A percentile compares a stretch with the other conserved stretches of the same genome.
phyloP scores from a whole-genome alignment of 2,329 filamentous ascomycete genomes.

The Hymenoscyphus infarciens region DNA sequence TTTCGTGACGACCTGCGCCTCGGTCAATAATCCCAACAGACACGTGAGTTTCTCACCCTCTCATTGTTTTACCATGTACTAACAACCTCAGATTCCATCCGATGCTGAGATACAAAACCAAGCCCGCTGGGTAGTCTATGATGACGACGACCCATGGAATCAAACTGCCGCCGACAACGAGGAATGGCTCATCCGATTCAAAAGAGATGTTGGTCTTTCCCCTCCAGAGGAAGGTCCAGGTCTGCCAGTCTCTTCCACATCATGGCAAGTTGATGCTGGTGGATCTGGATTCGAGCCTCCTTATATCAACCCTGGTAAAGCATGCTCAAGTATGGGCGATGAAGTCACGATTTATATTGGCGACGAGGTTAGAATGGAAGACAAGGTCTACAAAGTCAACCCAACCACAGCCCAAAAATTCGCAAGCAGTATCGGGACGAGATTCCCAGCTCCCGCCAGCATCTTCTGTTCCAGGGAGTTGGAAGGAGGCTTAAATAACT shows the following conservation, averaged over 20 bases:
- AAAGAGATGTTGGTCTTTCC: slow-evolving; percentile 53
- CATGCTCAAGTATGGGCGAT: slow-evolving; percentile 37
- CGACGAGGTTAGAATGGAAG: slow-evolving; percentile 22
- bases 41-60: slow-evolving; percentile 37
- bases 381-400: slow-evolving; percentile 43
- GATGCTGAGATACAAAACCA: slow-evolving; percentile 63
- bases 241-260: slow-evolving; percentile 38
- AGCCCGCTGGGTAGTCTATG: slow-evolving; percentile 59
- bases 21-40: slow-evolving; percentile 55
- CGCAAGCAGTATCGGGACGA: slow-evolving; percentile 42
- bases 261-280: slow-evolving; percentile 49
- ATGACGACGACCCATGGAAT: slow-evolving; percentile 64
- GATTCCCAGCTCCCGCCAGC: slow-evolving; percentile 45
- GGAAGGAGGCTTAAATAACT: slow-evolving; percentile 50
- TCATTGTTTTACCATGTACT: neutral
- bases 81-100: slow-evolving; percentile 39
- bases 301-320: slow-evolving; percentile 45
- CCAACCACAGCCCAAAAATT: slow-evolving; percentile 47
- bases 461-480: slow-evolving; percentile 59
- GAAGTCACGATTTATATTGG: slow-evolving; percentile 22
- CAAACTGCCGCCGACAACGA: slow-evolving; percentile 60
- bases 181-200: slow-evolving; percentile 62
- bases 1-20: slow-evolving; percentile 52
- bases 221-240: slow-evolving; percentile 48
- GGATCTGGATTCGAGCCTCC: slow-evolving; percentile 55